Conservation (phyloP, 106 monocot genomes). For the Phalaenopsis equestris region DNA sequence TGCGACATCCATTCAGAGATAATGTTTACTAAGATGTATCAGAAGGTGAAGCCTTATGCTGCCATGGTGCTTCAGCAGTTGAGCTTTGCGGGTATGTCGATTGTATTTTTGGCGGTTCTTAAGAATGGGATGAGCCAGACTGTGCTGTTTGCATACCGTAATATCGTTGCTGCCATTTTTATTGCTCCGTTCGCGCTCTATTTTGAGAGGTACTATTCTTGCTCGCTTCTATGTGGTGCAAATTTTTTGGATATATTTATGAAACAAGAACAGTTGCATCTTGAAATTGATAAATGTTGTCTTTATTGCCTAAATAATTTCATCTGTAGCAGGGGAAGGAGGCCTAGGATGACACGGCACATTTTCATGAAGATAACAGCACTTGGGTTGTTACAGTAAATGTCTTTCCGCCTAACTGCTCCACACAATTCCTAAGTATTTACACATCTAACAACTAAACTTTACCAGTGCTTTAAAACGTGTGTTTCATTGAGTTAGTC, state of each 20-base stretch:
- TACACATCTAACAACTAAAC: too few relatives aligned
- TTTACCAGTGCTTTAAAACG: too few relatives aligned
- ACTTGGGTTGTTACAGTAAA: slow-evolving; percentile 46
- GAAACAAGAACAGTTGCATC: too few relatives aligned
- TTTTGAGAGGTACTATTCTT: slow-evolving; percentile 30
- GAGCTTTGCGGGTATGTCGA: slow-evolving; percentile 44
- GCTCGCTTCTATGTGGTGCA: too few relatives aligned
- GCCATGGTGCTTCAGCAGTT: slow-evolving; percentile 44
- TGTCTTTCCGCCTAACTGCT: background rate
- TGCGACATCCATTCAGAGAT: too few relatives aligned
- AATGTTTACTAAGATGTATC: background rate
- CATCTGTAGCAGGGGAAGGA: slow-evolving; percentile 27
- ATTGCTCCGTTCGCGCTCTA: slow-evolving; percentile 50
- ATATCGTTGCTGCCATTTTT: slow-evolving; percentile 28
- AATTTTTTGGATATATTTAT: background rate
- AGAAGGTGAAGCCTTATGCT: slow-evolving; percentile 38
- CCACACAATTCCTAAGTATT: too few relatives aligned
- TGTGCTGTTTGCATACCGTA: slow-evolving; percentile 49
- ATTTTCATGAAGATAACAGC: slow-evolving; percentile 44
- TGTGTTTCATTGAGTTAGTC: too few relatives aligned
- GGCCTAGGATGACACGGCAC: slow-evolving; percentile 37
- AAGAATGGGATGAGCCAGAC: slow-evolving; percentile 54
- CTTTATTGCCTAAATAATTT: background rate
- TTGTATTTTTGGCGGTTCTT: slow-evolving; percentile 33
- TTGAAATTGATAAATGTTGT: background rate